Evolutionary conservation across 2,329 filamentous ascomycete genomes (phyloP).

Genomic region (Fusarium paranaense): DNA sequence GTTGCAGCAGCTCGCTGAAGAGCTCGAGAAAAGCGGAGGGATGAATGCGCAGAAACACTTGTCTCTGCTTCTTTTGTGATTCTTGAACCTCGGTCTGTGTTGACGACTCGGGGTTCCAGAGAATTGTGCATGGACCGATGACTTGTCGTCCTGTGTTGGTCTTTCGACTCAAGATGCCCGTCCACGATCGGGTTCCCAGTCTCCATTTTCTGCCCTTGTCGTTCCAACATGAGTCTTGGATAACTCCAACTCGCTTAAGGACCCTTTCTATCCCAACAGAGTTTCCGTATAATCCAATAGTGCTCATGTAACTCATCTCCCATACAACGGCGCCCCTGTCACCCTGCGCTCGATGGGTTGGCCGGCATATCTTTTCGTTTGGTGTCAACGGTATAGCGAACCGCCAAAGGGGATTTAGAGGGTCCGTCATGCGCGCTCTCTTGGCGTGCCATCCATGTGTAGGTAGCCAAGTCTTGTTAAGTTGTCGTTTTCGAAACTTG

Average conservation of each 20-base stretch:
- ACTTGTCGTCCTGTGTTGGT: conserved; percentile 62
- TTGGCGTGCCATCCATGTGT: conserved; percentile 97
- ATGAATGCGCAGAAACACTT: conserved; percentile 80
- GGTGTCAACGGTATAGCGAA: conserved; percentile 88
- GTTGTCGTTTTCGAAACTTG: conserved; percentile 87
- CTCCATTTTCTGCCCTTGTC: conserved; percentile 78
- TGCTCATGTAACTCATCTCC: conserved; percentile 96
- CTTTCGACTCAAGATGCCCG: conserved; percentile 64
- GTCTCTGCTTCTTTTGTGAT: conserved; percentile 47
- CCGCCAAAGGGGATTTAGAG: conserved; percentile 85
- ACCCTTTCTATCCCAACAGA: conserved; percentile 73
- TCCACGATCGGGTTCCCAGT: conserved; percentile 61
- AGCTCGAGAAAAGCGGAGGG: conserved; percentile 81
- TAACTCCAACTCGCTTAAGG: conserved; percentile 73
- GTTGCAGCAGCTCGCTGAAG: conserved; percentile 71
- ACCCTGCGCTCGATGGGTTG: conserved; percentile 83
- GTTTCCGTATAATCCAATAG: conserved; percentile 80
- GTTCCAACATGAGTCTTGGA: conserved; percentile 71
- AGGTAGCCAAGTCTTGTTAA: conserved; percentile 92
- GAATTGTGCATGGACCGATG: conserved; percentile 78
- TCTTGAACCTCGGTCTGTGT: conserved; percentile 41
- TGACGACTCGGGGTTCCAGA: conserved; percentile 74
- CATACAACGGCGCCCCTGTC: conserved; percentile 84
- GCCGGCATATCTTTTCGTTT: conserved; percentile 88
- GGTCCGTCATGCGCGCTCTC: conserved; percentile 86